Percentiles rank a stretch among this genome's conserved stretches.
Evolutionary conservation across 1,284 basidiomycete species (phyloP).

Genomic region (Violaceomyces palustris): DNA sequence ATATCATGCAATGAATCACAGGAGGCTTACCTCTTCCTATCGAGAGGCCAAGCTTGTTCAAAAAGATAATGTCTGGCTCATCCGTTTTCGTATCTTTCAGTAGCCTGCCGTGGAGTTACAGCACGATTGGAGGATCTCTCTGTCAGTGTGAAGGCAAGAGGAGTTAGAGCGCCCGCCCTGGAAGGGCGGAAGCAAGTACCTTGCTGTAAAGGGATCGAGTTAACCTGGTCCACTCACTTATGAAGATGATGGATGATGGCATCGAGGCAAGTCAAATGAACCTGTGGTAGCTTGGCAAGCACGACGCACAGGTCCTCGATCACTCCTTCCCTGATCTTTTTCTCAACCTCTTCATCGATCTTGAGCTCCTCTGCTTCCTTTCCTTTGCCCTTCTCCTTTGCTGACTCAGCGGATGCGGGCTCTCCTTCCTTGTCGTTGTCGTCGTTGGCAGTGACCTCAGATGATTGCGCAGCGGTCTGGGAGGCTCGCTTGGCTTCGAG

Average conservation of each 20-base stretch:
- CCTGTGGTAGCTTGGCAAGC: conserved; percentile 68
- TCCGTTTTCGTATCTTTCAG: conserved; percentile 62
- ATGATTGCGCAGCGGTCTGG: neutral
- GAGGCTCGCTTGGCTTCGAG: conserved; percentile 7
- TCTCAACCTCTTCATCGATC: conserved; percentile 69
- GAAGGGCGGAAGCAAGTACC: neutral
- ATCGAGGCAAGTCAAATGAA: conserved; percentile 78
- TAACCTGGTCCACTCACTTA: conserved; percentile 59
- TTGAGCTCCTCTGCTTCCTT: conserved; percentile 60
- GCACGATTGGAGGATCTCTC: too few species aligned
- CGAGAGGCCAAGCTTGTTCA: conserved; percentile 78
- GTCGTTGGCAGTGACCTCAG: neutral
- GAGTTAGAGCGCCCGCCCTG: neutral
- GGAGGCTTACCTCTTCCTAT: conserved; percentile 73
- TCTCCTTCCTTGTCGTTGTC: conserved; percentile 2
- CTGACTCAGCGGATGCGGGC: neutral
- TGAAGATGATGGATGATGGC: conserved; percentile 71
- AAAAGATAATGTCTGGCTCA: conserved; percentile 69
- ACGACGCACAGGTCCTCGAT: conserved; percentile 64
- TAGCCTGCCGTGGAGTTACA: too few species aligned
- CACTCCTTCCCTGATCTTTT: conserved; percentile 61
- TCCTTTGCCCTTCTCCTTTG: conserved; percentile 3
- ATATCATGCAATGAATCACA: too few species aligned
- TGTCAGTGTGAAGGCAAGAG: too few species aligned
- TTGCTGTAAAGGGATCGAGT: neutral